Conservation (phyloP, 306 rosid genomes). For the Gynostemma pentaphyllum region DNA sequence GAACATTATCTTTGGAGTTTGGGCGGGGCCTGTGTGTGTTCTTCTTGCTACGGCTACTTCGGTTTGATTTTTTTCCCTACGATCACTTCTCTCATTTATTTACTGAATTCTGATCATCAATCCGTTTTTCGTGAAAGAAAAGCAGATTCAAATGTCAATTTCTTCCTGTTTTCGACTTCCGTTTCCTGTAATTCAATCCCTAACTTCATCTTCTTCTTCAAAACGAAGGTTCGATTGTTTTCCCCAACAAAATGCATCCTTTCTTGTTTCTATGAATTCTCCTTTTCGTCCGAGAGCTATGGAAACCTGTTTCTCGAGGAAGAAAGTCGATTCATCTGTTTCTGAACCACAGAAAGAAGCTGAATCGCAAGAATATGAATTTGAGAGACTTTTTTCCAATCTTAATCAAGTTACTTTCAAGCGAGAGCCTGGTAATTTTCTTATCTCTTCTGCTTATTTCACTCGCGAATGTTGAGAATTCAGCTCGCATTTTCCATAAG, state of each 20-base stretch:
- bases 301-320: conserved; percentile 5
- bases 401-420: conserved; percentile 55
- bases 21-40: too few relatives aligned
- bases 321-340: background rate
- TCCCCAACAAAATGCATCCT: background rate
- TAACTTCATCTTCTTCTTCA: background rate
- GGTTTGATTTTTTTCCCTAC: background rate
- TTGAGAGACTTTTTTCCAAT: conserved; percentile 61
- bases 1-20: too few relatives aligned
- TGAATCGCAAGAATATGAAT: conserved; percentile 7
- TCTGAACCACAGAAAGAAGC: background rate
- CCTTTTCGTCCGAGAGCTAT: background rate
- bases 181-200: background rate
- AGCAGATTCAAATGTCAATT: background rate
- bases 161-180: conserved; percentile 7
- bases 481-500: background rate
- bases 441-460: background rate
- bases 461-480: background rate
- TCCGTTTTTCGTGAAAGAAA: background rate
- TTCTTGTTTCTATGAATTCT: background rate
- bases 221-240: background rate
- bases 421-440: conserved; percentile 59
- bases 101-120: background rate
- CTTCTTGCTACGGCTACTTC: too few relatives aligned
- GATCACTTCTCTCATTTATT: background rate